Evolutionary conservation across 495 filamentous ascomycete species (phyloP), one percentile per base, ranked within the genome.

Genomic region (Podospora pseudoanserina): DNA sequence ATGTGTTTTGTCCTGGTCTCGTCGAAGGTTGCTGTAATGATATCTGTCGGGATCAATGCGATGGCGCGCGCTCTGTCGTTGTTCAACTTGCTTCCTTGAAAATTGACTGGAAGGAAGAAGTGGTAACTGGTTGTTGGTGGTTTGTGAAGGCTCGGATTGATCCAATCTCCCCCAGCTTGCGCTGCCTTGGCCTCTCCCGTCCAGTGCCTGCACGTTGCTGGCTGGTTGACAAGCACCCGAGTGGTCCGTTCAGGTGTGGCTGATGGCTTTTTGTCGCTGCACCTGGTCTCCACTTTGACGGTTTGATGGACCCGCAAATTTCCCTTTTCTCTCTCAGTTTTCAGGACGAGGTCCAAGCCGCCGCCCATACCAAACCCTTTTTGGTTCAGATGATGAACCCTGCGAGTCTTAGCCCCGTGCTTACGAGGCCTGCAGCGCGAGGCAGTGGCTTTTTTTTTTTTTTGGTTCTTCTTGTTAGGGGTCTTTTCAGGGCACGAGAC

Each of bases 281-380:
- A 16, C 16, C 16, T 32, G 19, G 3, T 26, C 19, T 26, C 59
- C 30, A 30, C 59, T 61, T 15, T 18, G 23, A 20, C 56, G 19
- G 27, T 30, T 30, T 61, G 26, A 15, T 20, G n/a, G 61, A 13
- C 61, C 61, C 61, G 61, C 61, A 63, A 63, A 63, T 63, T 63
- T n/a, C 61, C 61, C 28, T 44, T 63, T 63, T 32, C 27, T 49
- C 39, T 49, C 39, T 49, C 39, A 49, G 39, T 49, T 49, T 63
- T 13, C 32, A 32, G 61, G 34, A 19, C n/a, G 39, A 11, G 39
- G 39, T 49, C 39, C 39, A 49, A 44, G 27, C 32, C 15, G 61
- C 61, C 28, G 27, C 61, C 30, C 19, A 16, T 30, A 53, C 61
- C 61, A 63, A 62, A 20, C 60, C 26, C 55, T 19, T 58, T 20